Percentiles rank a stretch among this genome's conserved stretches.
These are phyloP conservation scores for Malassezia psittaci DNA, from an alignment of 1,284 basidiomycete species.

Conservation along the genomic window DNA sequence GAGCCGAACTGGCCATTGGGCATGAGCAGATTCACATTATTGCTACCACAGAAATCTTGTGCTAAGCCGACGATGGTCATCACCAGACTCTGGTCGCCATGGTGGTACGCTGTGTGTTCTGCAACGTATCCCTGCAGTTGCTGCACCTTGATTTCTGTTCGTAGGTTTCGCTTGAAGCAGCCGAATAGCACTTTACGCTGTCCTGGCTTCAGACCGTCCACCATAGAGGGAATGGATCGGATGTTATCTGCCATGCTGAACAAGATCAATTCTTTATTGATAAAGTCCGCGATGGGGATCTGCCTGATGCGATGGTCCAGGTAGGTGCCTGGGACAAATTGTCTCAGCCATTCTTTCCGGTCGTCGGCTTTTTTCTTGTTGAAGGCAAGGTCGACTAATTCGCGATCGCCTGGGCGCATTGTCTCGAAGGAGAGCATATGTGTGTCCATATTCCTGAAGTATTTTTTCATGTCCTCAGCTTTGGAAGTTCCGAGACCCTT, in stretches of 20 bases:
- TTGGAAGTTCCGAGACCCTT: conserved; percentile 97
- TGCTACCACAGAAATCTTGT: conserved; percentile 88
- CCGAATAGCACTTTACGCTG: conserved; percentile 93
- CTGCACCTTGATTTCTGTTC: conserved; percentile 87
- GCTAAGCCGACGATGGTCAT: conserved; percentile 88
- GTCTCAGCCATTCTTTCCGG: conserved; percentile 93
- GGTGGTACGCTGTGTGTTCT: conserved; percentile 91
- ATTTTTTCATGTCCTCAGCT: conserved; percentile 77
- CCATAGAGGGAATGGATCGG: conserved; percentile 74
- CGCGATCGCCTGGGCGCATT: conserved; percentile 69
- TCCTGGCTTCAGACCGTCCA: conserved; percentile 96
- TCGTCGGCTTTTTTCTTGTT: conserved; percentile 99
- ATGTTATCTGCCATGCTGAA: conserved; percentile 99
- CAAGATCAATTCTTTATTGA: conserved; percentile 94
- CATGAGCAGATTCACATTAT: conserved; percentile 81
- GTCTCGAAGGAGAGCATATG: conserved; percentile 87
- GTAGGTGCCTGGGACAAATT: conserved; percentile 93
- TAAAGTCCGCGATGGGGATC: conserved; percentile 84
- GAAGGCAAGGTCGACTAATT: conserved; percentile 92
- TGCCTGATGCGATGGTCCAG: conserved; percentile 79
- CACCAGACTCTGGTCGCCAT: conserved; percentile 78
- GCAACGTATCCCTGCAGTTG: conserved; percentile 90
- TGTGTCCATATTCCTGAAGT: conserved; percentile 82
- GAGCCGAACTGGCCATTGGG: conserved; percentile 97
- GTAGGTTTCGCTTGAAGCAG: conserved; percentile 88